These are phyloP conservation scores for Cystofilobasidium ferigula DNA, from an alignment of 768 basidiomycete species.

Conservation along the genomic window DNA sequence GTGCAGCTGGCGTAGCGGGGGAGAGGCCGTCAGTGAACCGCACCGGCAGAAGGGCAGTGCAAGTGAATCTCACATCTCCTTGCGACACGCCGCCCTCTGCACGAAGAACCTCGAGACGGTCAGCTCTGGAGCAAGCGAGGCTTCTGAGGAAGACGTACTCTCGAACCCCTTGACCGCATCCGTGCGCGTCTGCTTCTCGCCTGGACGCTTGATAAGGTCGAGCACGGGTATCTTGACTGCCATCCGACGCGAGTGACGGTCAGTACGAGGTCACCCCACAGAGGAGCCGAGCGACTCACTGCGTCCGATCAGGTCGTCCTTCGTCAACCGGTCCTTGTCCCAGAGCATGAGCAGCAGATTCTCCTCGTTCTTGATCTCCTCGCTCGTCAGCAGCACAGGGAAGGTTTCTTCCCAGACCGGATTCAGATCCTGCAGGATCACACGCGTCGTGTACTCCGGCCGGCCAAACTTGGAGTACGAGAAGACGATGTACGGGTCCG, in stretches of 20 bases:
- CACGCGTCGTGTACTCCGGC: slow-evolving; percentile 60
- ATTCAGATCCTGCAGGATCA: slow-evolving; percentile 52
- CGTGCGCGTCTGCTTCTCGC: slow-evolving; percentile 43
- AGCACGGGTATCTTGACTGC: slow-evolving; percentile 41
- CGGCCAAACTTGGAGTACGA: slow-evolving; percentile 46
- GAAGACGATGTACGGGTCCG: slow-evolving; percentile 52
- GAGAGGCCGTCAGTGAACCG: not conserved
- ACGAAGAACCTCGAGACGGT: too few species aligned
- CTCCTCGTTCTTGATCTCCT: slow-evolving; percentile 59
- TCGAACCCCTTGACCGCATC: slow-evolving; percentile 50
- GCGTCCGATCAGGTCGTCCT: slow-evolving; percentile 45
- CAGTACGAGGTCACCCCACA: not conserved
- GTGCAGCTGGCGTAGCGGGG: slow-evolving; percentile 26
- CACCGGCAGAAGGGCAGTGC: not conserved
- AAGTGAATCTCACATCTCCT: not conserved
- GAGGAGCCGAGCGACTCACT: slow-evolving; percentile 7
- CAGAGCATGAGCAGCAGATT: slow-evolving; percentile 55
- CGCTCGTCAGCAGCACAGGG: slow-evolving; percentile 48
- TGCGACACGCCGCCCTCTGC: not conserved
- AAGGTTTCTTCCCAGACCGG: slow-evolving; percentile 41
- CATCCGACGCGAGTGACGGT: not conserved
- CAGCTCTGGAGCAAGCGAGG: too few species aligned
- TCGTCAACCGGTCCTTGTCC: slow-evolving; percentile 50
- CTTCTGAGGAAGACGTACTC: slow-evolving; percentile 24
- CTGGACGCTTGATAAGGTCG: slow-evolving; percentile 45